Conservation (phyloP, 2,329 filamentous ascomycete species). For the Sclerotiophoma versabilis region DNA sequence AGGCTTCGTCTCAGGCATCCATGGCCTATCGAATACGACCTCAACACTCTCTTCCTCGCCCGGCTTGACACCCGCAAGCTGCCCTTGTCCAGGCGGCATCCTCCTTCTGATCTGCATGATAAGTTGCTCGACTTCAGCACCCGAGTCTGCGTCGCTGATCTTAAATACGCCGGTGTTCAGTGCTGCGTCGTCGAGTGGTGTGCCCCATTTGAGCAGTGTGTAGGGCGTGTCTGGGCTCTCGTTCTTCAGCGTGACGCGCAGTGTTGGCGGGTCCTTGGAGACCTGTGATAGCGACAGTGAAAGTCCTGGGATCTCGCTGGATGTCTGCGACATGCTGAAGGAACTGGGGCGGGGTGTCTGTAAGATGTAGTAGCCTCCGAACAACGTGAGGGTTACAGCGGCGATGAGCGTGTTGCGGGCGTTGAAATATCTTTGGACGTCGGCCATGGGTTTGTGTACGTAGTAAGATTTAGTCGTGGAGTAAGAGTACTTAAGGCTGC, state of each 20-base stretch:
- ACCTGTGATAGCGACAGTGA: slow-evolving; percentile 40
- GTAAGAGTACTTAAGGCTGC: neutral
- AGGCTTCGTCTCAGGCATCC: slow-evolving; percentile 47
- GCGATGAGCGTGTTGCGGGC: slow-evolving; percentile 35
- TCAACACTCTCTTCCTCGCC: slow-evolving; percentile 44
- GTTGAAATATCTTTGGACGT: slow-evolving; percentile 33
- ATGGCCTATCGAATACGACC: slow-evolving; percentile 47
- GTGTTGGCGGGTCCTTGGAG: slow-evolving; percentile 37
- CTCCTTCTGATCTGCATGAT: slow-evolving; percentile 46
- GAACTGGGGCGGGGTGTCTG: slow-evolving; percentile 26
- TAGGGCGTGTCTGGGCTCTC: slow-evolving; percentile 40
- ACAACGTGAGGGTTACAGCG: slow-evolving; percentile 33
- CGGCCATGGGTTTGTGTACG: slow-evolving; percentile 13
- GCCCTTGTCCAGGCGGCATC: slow-evolving; percentile 47
- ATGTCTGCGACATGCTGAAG: slow-evolving; percentile 33
- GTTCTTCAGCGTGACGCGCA: slow-evolving; percentile 50
- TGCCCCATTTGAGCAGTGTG: slow-evolving; percentile 51
- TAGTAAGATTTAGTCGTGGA: neutral
- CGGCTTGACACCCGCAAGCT: slow-evolving; percentile 46
- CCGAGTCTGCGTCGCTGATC: slow-evolving; percentile 37
- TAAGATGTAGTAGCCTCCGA: slow-evolving; percentile 42
- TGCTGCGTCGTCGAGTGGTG: slow-evolving; percentile 50
- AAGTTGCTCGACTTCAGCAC: slow-evolving; percentile 37
- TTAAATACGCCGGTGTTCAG: slow-evolving; percentile 50
- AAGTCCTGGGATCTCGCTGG: slow-evolving; percentile 34